Conservation (phyloP, 2,329 filamentous ascomycete species). For the Dactylellina parvicollis region DNA sequence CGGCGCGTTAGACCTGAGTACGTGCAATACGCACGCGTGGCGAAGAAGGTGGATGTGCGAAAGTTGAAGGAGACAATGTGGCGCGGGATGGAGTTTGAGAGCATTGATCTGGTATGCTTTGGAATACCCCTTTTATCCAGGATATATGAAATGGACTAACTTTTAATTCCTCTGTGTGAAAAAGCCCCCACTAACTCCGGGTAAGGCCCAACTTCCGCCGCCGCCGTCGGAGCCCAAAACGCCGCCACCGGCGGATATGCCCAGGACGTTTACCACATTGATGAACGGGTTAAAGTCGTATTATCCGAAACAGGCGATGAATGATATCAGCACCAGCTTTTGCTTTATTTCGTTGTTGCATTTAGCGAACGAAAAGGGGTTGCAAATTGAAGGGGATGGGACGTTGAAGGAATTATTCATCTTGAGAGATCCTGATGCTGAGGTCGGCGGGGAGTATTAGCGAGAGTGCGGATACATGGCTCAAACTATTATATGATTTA, state of each 20-base stretch:
- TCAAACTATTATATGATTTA: too few relatives aligned
- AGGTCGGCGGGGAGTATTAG: constrained; percentile 58
- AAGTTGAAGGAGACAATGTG: constrained; percentile 76
- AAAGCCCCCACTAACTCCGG: constrained; percentile 56
- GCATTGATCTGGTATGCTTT: constrained; percentile 51
- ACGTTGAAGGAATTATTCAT: constrained; percentile 64
- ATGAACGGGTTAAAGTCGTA: constrained; percentile 89
- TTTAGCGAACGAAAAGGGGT: constrained; percentile 89
- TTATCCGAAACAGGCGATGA: constrained; percentile 85
- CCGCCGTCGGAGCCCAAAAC: constrained; percentile 60
- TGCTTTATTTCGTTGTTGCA: constrained; percentile 95
- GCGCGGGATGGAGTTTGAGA: constrained; percentile 72
- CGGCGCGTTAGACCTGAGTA: constrained; percentile 73
- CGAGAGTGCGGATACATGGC: too few relatives aligned
- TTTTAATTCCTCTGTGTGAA: background rate
- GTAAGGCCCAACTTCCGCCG: constrained; percentile 59
- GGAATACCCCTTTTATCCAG: background rate
- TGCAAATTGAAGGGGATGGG: constrained; percentile 74
- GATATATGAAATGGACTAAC: background rate
- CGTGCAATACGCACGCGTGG: constrained; percentile 75
- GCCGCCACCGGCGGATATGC: constrained; percentile 55
- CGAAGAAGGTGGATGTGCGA: constrained; percentile 76
- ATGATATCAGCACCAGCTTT: constrained; percentile 90
- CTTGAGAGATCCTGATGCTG: constrained; percentile 63
- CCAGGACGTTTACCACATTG: constrained; percentile 80